Evolutionary conservation across 2,329 filamentous ascomycete species (phyloP).

Genomic region (Phialophora chinensis): DNA sequence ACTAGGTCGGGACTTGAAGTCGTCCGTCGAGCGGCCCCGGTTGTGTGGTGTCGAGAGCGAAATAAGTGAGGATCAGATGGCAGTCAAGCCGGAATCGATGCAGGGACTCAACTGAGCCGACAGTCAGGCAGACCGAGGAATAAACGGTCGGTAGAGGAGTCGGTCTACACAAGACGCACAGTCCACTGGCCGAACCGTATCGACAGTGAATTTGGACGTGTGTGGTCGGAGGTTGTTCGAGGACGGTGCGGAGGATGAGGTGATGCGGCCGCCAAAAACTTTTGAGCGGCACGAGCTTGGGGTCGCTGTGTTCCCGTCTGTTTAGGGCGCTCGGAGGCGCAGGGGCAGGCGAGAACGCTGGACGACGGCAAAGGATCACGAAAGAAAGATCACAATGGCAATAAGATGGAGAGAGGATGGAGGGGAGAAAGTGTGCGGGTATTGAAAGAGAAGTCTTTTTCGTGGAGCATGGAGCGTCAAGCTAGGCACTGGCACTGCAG

Average conservation of each 20-base stretch:
- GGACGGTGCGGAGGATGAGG: constrained; percentile 21
- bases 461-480: constrained; percentile 22
- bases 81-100: background rate
- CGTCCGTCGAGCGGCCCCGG: background rate
- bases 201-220: background rate
- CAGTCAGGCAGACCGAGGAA: background rate
- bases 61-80: background rate
- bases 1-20: background rate
- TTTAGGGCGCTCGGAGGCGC: constrained; percentile 17
- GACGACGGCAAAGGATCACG: constrained; percentile 17
- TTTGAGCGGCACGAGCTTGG: constrained; percentile 28
- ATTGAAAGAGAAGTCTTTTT: constrained; percentile 31
- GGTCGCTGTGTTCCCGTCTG: constrained; percentile 15
- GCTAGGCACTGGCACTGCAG: constrained; percentile 17
- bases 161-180: background rate
- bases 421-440: constrained; percentile 28
- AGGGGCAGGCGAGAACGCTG: constrained; percentile 25
- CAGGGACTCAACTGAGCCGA: background rate
- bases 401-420: constrained; percentile 12
- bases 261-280: constrained; percentile 29
- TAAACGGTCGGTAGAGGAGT: background rate
- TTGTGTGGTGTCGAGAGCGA: background rate
- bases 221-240: background rate
- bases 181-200: background rate
- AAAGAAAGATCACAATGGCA: constrained; percentile 13